Percentiles rank a stretch among this genome's conserved stretches.
These are phyloP conservation scores for Oligophagozyma castellii DNA, from an alignment of 1,139 yeast genomes.

Conservation along the genomic window DNA sequence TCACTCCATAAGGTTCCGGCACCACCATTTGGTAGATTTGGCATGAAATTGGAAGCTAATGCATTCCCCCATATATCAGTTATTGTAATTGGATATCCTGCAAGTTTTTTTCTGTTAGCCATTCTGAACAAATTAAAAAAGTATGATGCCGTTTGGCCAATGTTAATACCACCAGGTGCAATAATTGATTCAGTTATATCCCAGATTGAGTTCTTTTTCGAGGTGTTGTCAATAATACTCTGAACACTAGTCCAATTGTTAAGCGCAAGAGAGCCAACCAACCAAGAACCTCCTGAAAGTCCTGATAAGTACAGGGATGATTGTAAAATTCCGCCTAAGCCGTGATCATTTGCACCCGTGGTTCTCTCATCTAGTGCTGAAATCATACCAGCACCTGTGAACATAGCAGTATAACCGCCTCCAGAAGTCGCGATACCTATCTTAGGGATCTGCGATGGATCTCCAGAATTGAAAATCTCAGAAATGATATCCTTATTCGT, in stretches of 20 bases:
- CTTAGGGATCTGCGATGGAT: constrained; percentile 10
- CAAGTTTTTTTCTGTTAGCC: constrained; percentile 43
- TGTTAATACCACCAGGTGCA: constrained; percentile 57
- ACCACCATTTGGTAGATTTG: constrained; percentile 40
- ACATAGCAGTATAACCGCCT: constrained; percentile 88
- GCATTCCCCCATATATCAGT: constrained; percentile 96
- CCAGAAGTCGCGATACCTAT: constrained; percentile 76
- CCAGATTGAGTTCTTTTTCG: constrained; percentile 47
- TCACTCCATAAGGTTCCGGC: constrained; percentile 52
- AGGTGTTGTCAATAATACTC: constrained; percentile 31
- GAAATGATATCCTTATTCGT: constrained; percentile 27
- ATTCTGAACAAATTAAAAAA: constrained; percentile 29
- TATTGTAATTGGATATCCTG: constrained; percentile 64
- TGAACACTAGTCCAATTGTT: constrained; percentile 72
- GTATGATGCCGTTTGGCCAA: constrained; percentile 44
- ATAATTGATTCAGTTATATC: constrained; percentile 46
- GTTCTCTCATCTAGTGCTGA: constrained; percentile 70
- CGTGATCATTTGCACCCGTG: constrained; percentile 38
- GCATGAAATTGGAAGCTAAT: constrained; percentile 60
- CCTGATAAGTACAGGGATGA: constrained; percentile 63
- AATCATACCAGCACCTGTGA: constrained; percentile 71
- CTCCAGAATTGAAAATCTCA: constrained; percentile 19
- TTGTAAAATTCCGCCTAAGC: constrained; percentile 69
- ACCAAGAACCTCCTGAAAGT: constrained; percentile 30
- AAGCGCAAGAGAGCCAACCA: constrained; percentile 56